Percentiles rank a stretch among this genome's conserved stretches.
Evolutionary conservation across 208 protist species (phyloP).

Genomic region (Polymyxa betae): DNA sequence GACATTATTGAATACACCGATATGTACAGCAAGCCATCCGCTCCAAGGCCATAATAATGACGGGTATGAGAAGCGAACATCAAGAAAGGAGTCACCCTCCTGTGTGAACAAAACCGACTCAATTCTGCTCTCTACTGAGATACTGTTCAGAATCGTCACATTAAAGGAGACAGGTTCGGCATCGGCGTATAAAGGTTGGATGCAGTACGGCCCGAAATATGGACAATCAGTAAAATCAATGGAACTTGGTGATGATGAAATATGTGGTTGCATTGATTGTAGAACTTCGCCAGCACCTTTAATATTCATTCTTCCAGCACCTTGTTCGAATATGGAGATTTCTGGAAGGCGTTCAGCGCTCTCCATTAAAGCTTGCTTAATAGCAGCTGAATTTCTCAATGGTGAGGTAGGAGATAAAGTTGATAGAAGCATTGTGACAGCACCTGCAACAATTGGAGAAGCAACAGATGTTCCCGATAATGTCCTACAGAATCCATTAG

Average conservation of each 20-base stretch:
- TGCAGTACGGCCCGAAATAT: conserved; percentile 66
- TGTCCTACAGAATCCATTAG: conserved; percentile 70
- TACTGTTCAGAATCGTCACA: conserved; percentile 83
- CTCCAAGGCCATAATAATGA: conserved; percentile 80
- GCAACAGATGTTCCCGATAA: conserved; percentile 87
- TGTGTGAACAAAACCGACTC: not conserved
- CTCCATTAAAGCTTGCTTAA: conserved; percentile 82
- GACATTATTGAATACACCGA: conserved; percentile 64
- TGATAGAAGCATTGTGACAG: conserved; percentile 24
- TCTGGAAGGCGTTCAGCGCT: conserved; percentile 48
- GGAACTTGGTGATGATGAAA: conserved; percentile 25
- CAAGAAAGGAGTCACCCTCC: not conserved
- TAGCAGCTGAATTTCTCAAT: conserved; percentile 70
- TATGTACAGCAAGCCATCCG: conserved; percentile 75
- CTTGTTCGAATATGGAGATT: conserved; percentile 72
- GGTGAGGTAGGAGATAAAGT: not conserved
- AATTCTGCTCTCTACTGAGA: conserved; percentile 48
- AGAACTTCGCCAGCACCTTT: conserved; percentile 57
- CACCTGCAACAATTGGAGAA: conserved; percentile 89
- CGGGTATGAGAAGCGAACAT: conserved; percentile 64
- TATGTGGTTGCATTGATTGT: not conserved
- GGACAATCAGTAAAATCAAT: conserved; percentile 64
- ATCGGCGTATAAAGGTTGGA: conserved; percentile 64
- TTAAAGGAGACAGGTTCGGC: conserved; percentile 81
- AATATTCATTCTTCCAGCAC: conserved; percentile 72